A percentile compares a stretch with the other conserved stretches of the same genome.
phyloP scores from a whole-genome alignment of 257 asterid species.

The Rauvolfia tetraphylla region DNA sequence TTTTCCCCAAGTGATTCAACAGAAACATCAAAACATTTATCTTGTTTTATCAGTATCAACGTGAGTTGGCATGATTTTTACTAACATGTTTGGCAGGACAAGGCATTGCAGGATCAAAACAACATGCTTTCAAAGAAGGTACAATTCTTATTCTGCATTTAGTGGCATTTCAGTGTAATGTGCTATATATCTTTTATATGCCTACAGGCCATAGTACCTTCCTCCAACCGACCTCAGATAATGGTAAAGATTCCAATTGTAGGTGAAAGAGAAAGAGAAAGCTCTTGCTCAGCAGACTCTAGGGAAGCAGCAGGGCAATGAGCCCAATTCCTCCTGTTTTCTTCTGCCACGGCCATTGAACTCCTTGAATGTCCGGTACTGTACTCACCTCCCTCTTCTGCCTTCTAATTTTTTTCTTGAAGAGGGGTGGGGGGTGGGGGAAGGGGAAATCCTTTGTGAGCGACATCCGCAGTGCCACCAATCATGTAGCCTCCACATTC shows the following conservation, averaged over 20 bases:
- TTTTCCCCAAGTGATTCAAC: no score
- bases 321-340: slow-evolving; percentile 36
- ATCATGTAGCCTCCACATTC: no score
- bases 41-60: not conserved
- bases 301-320: slow-evolving; percentile 43
- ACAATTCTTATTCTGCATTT: slow-evolving; percentile 13
- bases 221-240: no score
- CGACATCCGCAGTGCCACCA: no score
- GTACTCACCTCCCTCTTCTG: not conserved
- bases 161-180: not conserved
- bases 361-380: slow-evolving; percentile 47
- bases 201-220: no score
- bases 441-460: no score
- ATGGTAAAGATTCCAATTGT: not conserved
- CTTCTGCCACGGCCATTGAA: slow-evolving; percentile 31
- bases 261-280: slow-evolving; percentile 69
- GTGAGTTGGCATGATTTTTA: not conserved
- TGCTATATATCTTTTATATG: no score
- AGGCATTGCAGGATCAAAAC: slow-evolving; percentile 73
- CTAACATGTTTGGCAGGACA: slow-evolving; percentile 45
- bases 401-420: no score
- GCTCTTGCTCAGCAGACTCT: slow-evolving; percentile 30
- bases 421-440: no score
- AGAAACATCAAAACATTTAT: not conserved
- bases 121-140: slow-evolving; percentile 63